These are phyloP conservation scores for Strombidium stylifer DNA, from an alignment of 73 alveolate species.

Conservation along the genomic window DNA sequence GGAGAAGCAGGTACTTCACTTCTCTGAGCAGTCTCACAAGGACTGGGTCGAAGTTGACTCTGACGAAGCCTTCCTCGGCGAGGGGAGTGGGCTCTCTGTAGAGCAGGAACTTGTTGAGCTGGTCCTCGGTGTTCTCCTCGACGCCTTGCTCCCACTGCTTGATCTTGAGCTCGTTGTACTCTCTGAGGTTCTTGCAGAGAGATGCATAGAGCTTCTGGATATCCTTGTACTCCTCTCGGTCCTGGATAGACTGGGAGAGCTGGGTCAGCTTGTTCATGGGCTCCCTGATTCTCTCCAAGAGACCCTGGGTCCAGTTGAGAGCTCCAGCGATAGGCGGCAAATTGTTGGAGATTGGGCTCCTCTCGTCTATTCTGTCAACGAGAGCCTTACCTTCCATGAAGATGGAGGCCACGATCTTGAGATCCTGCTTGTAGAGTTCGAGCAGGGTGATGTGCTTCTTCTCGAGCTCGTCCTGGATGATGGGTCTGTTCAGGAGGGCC, in stretches of 20 bases:
- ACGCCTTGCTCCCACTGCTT: constrained; percentile 97
- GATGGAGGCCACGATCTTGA: constrained; percentile 88
- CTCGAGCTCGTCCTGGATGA: constrained; percentile 99
- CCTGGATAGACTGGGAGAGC: constrained; percentile 90
- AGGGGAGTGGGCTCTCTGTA: constrained; percentile 74
- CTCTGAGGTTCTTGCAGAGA: constrained; percentile 93
- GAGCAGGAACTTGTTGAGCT: constrained; percentile 91
- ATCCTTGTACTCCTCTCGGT: constrained; percentile 98
- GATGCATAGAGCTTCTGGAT: constrained; percentile 95
- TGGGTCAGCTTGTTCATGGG: constrained; percentile 97
- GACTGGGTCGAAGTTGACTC: constrained; percentile 99
- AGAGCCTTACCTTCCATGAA: constrained; percentile 95
- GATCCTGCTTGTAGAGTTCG: constrained; percentile 95
- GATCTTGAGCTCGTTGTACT: constrained; percentile 92
- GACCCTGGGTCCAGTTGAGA: constrained; percentile 98
- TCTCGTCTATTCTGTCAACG: constrained; percentile 94
- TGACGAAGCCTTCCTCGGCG: constrained; percentile 74
- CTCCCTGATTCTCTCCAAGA: constrained; percentile 97
- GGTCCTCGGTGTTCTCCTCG: constrained; percentile 89
- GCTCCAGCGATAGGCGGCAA: constrained; percentile 99
- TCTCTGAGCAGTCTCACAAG: constrained; percentile 98
- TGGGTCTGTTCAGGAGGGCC: constrained; percentile 99
- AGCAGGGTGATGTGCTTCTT: constrained; percentile 98
- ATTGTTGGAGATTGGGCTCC: constrained; percentile 97
- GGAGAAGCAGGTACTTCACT: constrained; percentile 95